Percentiles rank a stretch among this genome's conserved stretches.
phyloP scores from a whole-genome alignment of 148 eudicot genomes.

The Rhododendron kiyosumense region DNA sequence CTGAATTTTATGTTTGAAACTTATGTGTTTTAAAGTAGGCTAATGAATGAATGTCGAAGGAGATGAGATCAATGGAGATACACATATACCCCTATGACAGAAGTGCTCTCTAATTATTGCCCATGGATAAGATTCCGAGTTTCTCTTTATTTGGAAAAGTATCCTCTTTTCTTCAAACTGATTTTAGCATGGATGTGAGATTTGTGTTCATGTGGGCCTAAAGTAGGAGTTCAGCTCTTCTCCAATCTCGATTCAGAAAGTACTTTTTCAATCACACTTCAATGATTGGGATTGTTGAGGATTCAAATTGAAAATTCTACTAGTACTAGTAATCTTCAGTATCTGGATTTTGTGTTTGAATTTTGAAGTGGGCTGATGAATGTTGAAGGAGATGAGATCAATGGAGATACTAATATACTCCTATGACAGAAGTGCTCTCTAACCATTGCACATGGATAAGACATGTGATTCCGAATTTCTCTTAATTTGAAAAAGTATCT shows the following conservation, averaged over 20 bases:
- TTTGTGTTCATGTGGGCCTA: not conserved
- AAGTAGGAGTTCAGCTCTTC: too few species aligned
- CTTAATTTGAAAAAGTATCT: not conserved
- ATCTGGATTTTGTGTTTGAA: too few species aligned
- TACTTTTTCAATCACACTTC: too few species aligned
- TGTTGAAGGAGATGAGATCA: not conserved
- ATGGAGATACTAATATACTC: not conserved
- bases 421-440: not conserved
- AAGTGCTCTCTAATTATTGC: not conserved
- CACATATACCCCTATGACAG: not conserved
- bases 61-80: not conserved
- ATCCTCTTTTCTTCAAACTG: not conserved
- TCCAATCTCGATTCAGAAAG: too few species aligned
- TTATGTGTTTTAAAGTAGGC: not conserved
- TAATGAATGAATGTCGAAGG: not conserved
- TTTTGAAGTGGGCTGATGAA: not conserved
- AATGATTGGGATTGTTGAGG: not conserved
- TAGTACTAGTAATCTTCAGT: too few species aligned
- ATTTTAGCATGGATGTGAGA: not conserved
- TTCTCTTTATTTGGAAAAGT: not conserved
- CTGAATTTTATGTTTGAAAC: not conserved
- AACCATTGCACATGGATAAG: not conserved
- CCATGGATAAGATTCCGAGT: not conserved
- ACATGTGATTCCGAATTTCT: too few species aligned
- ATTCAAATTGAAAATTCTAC: not conserved